Evolutionary conservation across 345 rosid species (phyloP).

Genomic region (Citrus unshiu): DNA sequence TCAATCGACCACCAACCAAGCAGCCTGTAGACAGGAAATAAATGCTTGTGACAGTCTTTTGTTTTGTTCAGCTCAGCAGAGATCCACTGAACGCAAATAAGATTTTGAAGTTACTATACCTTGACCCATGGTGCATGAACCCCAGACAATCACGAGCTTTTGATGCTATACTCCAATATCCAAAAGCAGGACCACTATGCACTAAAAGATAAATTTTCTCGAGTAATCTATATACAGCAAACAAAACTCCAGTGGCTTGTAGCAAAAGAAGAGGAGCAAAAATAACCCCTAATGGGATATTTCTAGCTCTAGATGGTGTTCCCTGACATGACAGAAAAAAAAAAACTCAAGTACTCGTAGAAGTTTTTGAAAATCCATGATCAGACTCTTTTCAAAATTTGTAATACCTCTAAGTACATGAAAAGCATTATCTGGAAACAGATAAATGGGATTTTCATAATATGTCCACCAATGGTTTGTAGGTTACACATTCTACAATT

Average conservation of each 20-base stretch:
- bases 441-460: constrained; percentile 79
- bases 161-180: constrained; percentile 41
- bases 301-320: constrained; percentile 66
- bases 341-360: constrained; percentile 1
- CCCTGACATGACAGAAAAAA: constrained; percentile 42
- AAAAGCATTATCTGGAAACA: constrained; percentile 73
- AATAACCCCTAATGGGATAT: constrained; percentile 45
- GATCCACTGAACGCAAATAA: not conserved
- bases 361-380: not conserved
- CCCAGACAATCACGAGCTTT: constrained; percentile 64
- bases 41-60: not conserved
- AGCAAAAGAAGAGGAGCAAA: constrained; percentile 70
- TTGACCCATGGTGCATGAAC: constrained; percentile 77
- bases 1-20: constrained; percentile 99
- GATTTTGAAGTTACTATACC: constrained; percentile 35
- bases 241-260: constrained; percentile 81
- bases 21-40: constrained; percentile 38
- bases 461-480: constrained; percentile 86
- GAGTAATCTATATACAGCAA: constrained; percentile 57
- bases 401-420: constrained; percentile 82
- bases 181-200: constrained; percentile 38
- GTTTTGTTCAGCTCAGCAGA: not conserved
- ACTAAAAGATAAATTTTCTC: constrained; percentile 55
- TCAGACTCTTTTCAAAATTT: constrained; percentile 3
- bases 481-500: constrained; percentile 55